Base-by-base conservation (phyloP, 352 stramenopile genomes). In the Phytopythium montanum region DNA sequence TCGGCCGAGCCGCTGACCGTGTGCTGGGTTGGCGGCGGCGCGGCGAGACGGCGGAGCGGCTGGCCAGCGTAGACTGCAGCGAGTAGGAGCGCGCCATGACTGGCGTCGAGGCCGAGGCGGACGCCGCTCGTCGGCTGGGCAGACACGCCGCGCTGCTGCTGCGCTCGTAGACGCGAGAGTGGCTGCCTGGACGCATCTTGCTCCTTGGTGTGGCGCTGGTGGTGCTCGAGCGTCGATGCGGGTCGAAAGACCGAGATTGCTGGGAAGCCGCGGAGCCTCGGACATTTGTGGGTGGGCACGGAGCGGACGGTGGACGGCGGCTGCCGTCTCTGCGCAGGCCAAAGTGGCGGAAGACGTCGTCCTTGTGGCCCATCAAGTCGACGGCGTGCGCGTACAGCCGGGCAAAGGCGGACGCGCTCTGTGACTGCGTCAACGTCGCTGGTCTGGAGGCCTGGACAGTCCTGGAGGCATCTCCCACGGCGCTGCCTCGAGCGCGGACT, bases 311-410 rank as follows among this genome's bases (percentile, higher is more conserved):
- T n/a, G 26, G 54, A 3, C 33, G 26, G 10, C 23, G 18, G n/a
- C 34, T 26, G 14, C 25, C 23, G 14, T 38, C 51, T 41, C 70
- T 73, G 66, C 69, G 55, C 3, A 87, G 62, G 2, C 81, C 79
- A 56, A 88, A 92, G 39, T 84, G 70, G 42, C 70, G 70, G 42
- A 78, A 87, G 3, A 92, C 66, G 7, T 71, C 66, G 54, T 87
- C 66, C 56, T 87, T 88, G 65, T 90, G 74, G 29, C 78, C 65
- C 28, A 75, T 65, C n/a, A 79, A 55, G 42, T 80, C 72, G 46
- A 76, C 72, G 19, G 69, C 81, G 49, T 90, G 77, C 0, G 74
- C 66, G 54, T 90, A 92, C 39, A 92, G 61, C 13, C 81, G 69
- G 25, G 76, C 66, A 59, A 76, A 84, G 21, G 73, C 70, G 1